Evolutionary conservation across 2,329 filamentous ascomycete species (phyloP).

Genomic region (Grosmannia huntii): DNA sequence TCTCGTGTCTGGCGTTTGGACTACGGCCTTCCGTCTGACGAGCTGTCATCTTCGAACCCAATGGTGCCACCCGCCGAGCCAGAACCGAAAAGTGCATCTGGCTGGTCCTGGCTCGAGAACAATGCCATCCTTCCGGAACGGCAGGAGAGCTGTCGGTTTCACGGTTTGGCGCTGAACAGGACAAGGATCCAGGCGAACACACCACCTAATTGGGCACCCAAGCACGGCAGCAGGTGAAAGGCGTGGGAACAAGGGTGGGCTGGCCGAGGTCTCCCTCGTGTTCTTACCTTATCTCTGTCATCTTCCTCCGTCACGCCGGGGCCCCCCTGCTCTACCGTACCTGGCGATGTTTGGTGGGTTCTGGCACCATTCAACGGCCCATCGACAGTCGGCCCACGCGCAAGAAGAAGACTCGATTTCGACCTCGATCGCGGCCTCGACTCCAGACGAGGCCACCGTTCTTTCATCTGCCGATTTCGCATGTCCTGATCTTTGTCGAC

Average conservation of each 20-base stretch:
- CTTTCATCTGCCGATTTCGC: background rate
- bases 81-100: no score
- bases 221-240: background rate
- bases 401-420: background rate
- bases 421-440: background rate
- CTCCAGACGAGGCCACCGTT: no score
- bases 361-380: background rate
- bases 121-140: background rate
- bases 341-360: background rate
- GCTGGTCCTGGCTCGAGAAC: background rate
- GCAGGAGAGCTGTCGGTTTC: background rate
- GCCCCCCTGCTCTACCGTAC: background rate
- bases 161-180: background rate
- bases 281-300: background rate
- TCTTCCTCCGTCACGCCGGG: background rate
- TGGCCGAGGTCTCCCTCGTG: background rate
- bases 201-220: background rate
- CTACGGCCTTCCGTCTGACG: background rate
- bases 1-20: no score
- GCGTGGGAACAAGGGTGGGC: background rate
- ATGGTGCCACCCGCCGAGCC: background rate
- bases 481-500: background rate
- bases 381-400: background rate
- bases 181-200: background rate
- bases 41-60: background rate